Conservation (phyloP, 192 early-diverging fungal genomes). For the Kickxella alabastrina region DNA sequence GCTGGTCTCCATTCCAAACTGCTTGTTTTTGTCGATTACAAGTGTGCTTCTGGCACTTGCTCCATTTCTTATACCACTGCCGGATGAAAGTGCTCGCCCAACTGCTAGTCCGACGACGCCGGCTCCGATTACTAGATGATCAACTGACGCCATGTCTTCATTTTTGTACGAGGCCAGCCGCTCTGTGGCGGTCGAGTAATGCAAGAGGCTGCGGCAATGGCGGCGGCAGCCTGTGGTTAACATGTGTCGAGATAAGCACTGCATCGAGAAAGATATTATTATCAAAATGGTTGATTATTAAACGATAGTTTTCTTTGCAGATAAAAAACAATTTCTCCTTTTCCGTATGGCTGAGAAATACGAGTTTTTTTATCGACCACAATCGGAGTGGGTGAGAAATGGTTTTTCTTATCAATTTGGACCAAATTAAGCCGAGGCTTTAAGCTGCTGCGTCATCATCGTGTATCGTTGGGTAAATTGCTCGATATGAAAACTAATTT, state of each 20-base stretch:
- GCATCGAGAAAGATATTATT: no score
- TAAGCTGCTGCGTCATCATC: no score
- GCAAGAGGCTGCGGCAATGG: no score
- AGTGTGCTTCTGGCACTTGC: no score
- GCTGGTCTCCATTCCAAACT: conserved; percentile 69
- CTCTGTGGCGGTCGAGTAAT: conserved; percentile 2
- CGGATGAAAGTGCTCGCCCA: conserved; percentile 57
- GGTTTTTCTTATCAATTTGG: background rate
- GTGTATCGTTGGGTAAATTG: background rate
- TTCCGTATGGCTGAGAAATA: no score
- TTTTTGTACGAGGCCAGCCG: conserved; percentile 7
- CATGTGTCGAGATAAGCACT: no score
- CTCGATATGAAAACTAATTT: background rate
- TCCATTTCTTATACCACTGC: conserved; percentile 15
- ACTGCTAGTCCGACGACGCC: conserved; percentile 80
- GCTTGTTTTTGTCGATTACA: conserved; percentile 64
- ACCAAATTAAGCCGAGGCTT: no score
- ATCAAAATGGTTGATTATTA: no score
- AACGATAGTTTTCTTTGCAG: no score
- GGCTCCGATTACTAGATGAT: conserved; percentile 72
- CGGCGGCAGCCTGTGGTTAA: no score
- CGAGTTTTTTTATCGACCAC: no score
- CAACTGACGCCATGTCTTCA: conserved; percentile 49
- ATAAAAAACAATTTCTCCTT: no score
- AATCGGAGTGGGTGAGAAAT: background rate